Evolutionary conservation across 1,284 basidiomycete species (phyloP), one percentile per base, ranked within the genome.

Genomic region (Vanrija pseudolonga): DNA sequence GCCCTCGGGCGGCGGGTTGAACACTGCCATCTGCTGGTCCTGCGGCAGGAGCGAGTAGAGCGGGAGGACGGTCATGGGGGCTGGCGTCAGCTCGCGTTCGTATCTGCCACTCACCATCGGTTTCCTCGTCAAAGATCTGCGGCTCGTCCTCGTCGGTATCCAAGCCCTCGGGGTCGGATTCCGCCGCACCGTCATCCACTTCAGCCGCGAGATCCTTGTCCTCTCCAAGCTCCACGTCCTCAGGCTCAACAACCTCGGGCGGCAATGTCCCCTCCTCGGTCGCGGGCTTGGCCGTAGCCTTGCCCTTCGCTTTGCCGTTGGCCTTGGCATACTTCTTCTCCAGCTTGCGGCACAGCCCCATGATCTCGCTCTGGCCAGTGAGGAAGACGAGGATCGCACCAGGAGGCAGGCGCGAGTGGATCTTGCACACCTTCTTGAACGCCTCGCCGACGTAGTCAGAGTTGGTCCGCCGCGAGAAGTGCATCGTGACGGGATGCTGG

Each of bases 401-500:
- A 0, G 83, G 80, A 2, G 87, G 87, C 6, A 89, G 74, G 6
- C 85, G 79, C 6, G 85, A 78, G 65, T 89, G 87, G 53, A 89
- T 87, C 72, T 88, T 96, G 62, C 82, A 81, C 2, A 90, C 82
- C 76, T 99, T 98, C 69, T 87, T 90, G 64, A 92, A 85, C 1
- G 93, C 89, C 73, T 97, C 93, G 4, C 81, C 83, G 43, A 98
- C 84, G 68, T 98, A 98, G 74, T 98, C 91, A 12, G 87, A 80
- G 1, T 80, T 76, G 0, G 96, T 99, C 44, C 86, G 83, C 23
- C 92, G 84, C 61, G 85, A 89, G 79, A 98, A 99, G 74, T 99
- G 96, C 18, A 94, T 77, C 0, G 93, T 95, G 32, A 99, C 96
- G 0, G 94, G 90, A 77, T 98, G 88, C 74, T 98, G 95, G 19